Evolutionary conservation across 768 basidiomycete genomes (phyloP).

Genomic region (Rhodotorula kratochvilovae): DNA sequence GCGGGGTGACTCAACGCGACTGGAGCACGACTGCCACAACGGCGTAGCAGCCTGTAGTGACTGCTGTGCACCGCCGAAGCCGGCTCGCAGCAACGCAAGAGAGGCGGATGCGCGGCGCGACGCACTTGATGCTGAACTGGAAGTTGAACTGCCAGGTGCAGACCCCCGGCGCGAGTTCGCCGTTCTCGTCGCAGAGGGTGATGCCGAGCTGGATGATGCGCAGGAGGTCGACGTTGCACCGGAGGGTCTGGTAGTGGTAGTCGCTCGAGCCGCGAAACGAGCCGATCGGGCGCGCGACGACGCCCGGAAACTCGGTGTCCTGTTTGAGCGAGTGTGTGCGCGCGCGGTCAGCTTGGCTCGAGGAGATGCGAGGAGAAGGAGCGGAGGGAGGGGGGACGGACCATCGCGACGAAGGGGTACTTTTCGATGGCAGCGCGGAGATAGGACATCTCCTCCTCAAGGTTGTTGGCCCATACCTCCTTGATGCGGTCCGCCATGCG

Average conservation of each 20-base stretch:
- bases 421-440: constrained; percentile 77
- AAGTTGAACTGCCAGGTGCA: constrained; percentile 99
- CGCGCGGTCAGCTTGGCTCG: constrained; percentile 8
- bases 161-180: constrained; percentile 79
- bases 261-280: constrained; percentile 93
- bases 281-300: constrained; percentile 94
- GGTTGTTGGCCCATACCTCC: constrained; percentile 91
- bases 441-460: constrained; percentile 84
- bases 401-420: constrained; percentile 96
- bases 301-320: constrained; percentile 99
- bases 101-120: not conserved
- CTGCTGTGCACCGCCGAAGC: too few species aligned
- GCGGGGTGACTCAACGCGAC: too few species aligned
- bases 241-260: constrained; percentile 99
- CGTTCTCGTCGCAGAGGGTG: constrained; percentile 88
- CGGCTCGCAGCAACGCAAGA: too few species aligned
- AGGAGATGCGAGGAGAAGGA: not conserved
- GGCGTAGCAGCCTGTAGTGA: too few species aligned
- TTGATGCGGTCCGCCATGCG: constrained; percentile 55
- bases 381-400: constrained; percentile 45
- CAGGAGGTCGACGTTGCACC: constrained; percentile 91
- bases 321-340: constrained; percentile 48
- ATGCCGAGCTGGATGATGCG: constrained; percentile 97
- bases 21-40: too few species aligned
- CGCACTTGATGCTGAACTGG: constrained; percentile 79